Conservation (phyloP, 345 rosid species). For the Salix exigua region DNA sequence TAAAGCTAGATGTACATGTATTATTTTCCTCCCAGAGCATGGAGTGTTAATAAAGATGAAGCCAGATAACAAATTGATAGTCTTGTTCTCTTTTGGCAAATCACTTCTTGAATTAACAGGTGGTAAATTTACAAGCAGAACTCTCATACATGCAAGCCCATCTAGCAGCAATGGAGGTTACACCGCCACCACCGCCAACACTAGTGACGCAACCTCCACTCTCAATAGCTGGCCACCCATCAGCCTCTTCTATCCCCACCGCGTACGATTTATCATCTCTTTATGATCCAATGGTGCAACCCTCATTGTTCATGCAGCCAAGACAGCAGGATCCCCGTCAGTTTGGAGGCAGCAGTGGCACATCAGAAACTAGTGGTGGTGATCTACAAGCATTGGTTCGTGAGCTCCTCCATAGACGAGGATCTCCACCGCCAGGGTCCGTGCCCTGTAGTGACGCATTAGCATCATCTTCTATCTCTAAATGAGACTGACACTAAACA, state of each 20-base stretch:
- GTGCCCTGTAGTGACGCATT: conserved; percentile 41
- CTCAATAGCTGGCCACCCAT: conserved; percentile 65
- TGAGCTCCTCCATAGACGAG: conserved; percentile 67
- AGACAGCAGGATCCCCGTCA: conserved; percentile 62
- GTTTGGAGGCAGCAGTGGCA: conserved; percentile 32
- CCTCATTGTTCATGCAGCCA: conserved; percentile 56
- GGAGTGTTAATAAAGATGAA: background rate
- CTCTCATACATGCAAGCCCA: conserved; percentile 27
- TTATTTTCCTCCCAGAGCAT: background rate
- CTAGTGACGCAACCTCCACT: conserved; percentile 39
- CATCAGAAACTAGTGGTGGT: conserved; percentile 29
- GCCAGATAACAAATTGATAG: background rate
- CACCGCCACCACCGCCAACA: conserved; percentile 24
- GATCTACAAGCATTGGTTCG: conserved; percentile 81
- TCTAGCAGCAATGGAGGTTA: conserved; percentile 22
- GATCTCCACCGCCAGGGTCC: conserved; percentile 48
- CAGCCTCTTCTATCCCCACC: conserved; percentile 48
- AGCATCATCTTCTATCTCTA: conserved; percentile 50
- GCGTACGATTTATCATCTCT: conserved; percentile 64
- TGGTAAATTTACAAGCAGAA: conserved; percentile 31
- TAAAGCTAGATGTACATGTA: too few species aligned
- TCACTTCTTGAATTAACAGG: conserved; percentile 7
- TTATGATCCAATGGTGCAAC: conserved; percentile 63
- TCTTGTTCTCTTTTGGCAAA: background rate
- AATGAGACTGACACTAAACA: conserved; percentile 30